Base-by-base conservation (phyloP, 805 yeast species). In the Hemisphaericaspora nanyangensis region DNA sequence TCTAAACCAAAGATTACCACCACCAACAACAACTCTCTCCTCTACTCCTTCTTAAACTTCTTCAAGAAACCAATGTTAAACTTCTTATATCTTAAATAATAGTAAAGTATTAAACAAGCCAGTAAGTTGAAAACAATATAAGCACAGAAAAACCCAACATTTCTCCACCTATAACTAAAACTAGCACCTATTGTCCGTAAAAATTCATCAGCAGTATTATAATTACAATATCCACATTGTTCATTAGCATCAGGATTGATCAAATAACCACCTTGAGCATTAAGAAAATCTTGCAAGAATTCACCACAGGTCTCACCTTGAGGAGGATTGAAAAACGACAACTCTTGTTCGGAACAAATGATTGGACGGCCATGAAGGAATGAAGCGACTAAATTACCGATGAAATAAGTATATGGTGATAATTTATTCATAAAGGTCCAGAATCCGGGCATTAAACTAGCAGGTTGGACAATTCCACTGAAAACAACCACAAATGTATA, bases 401-500 rank as follows among this genome's bases (percentile, higher is more conserved):
- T 65, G 56, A 82, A 76, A 54, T 86, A 86, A 1, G 91, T 83
- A 60, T 74, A 74, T 7, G 85, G 95, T 18, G 86, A 80, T 16
- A 70, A 71, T 48, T 83, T 75, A 75, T 84, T 81, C 89, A 86
- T 83, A 57, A 83, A 86, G 34, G 76, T 79, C 95, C 95, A 86
- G 68, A 86, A 86, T 1, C 85, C 80, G 10, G 95, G 93, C 80
- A 85, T 74, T 38, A 69, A 61, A 3, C 44, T 29, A 6, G 62
- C 62, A 13, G 80, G 77, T 52, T 80, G 86, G 43, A 80, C 65
- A 40, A 82, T 82, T 65, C 90, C 88, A 57, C 85, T 72, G 65
- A 85, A 84, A 17, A 80, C 65, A 40, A 82, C 70, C 50, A 76
- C 59, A 55, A 83, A 74, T 26, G 82, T 65, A 56, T 77, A 73